Base-by-base conservation (phyloP, 148 eudicot genomes). In the Nepenthes mirabilis region DNA sequence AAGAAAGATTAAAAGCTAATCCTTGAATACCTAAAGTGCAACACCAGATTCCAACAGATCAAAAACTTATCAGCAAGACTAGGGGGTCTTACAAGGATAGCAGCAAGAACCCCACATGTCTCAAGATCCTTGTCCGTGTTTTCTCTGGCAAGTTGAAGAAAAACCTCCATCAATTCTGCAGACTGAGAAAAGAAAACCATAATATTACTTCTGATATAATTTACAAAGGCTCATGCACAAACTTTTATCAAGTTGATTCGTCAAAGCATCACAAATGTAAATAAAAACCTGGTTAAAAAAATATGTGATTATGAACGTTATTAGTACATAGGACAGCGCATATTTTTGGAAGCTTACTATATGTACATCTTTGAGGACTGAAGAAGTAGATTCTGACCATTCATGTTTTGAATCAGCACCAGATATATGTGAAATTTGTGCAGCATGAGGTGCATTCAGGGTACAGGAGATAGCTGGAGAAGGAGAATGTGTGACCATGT, bases 51-150 rank as follows among this genome's bases (percentile, higher is more conserved):
- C n/a, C 3, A 1, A 64, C 7, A 40, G 37, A 11, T 1, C 8
- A 8, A 40, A 58, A 36, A 35, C 61, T 34, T 14, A 37, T 49
- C n/a, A 14, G 52, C 52, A n/a, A 52, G 60, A 14, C 65, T 32
- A 48, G 49, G 36, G 58, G 54, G 45, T 54, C 83, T 79, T 76
- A 88, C 96, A 60, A 85, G 84, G 59, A 65, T 82, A 66, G 96
- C 95, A 63, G 84, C 91, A 62, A 88, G 84, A 66, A 88, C 80
- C 69, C 91, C 95, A 79, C 95, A 88, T 32, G 95, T 88, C 72
- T 88, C 95, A 55, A 88, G 68, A 82, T 85, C 83, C 45, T 40
- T 40, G 40, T 58, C n/a, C 35, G 85, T 85, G 80, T 78, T 85
- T 58, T 71, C 82, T 47, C 60, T 70, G 47, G 83, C 91, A 60